A percentile compares a stretch with the other conserved stretches of the same genome.
phyloP scores from a whole-genome alignment of 2,329 filamentous ascomycete species.

The Penicillium sp. region DNA sequence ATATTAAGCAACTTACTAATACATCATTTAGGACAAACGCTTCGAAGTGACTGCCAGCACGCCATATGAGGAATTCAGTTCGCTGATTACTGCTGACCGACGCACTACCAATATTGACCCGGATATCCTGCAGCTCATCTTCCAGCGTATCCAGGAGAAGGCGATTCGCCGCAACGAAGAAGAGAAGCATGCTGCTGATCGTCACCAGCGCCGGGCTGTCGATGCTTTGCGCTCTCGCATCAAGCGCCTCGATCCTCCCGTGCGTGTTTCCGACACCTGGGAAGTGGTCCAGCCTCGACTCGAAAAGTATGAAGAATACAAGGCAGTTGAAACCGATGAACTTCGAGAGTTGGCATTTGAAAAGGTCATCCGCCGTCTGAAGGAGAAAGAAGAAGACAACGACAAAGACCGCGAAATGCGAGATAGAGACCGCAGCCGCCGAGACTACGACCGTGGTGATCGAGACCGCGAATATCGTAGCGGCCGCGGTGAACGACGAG shows the following conservation, averaged over 20 bases:
- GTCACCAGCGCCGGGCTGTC: slow-evolving; percentile 80
- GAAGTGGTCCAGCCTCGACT: slow-evolving; percentile 83
- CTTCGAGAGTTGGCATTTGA: slow-evolving; percentile 83
- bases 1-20: slow-evolving; percentile 40
- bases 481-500: slow-evolving; percentile 44
- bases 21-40: slow-evolving; percentile 71
- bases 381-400: slow-evolving; percentile 83
- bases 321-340: slow-evolving; percentile 80
- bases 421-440: slow-evolving; percentile 52
- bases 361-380: slow-evolving; percentile 86
- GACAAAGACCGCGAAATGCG: slow-evolving; percentile 63
- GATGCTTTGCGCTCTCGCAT: slow-evolving; percentile 84
- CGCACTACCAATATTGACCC: slow-evolving; percentile 85
- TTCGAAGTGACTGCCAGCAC: slow-evolving; percentile 89
- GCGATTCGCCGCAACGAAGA: slow-evolving; percentile 81
- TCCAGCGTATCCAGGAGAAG: slow-evolving; percentile 86
- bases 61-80: slow-evolving; percentile 83
- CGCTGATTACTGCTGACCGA: slow-evolving; percentile 80
- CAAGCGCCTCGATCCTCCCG: slow-evolving; percentile 86
- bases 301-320: slow-evolving; percentile 81
- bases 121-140: slow-evolving; percentile 79
- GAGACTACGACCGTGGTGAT: slow-evolving; percentile 58
- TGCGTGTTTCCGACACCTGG: slow-evolving; percentile 79
- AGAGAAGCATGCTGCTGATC: slow-evolving; percentile 79
- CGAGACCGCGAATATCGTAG: slow-evolving; percentile 67